Evolutionary conservation across 495 filamentous ascomycete genomes (phyloP).

Genomic region (Penicillium ochrochloron): DNA sequence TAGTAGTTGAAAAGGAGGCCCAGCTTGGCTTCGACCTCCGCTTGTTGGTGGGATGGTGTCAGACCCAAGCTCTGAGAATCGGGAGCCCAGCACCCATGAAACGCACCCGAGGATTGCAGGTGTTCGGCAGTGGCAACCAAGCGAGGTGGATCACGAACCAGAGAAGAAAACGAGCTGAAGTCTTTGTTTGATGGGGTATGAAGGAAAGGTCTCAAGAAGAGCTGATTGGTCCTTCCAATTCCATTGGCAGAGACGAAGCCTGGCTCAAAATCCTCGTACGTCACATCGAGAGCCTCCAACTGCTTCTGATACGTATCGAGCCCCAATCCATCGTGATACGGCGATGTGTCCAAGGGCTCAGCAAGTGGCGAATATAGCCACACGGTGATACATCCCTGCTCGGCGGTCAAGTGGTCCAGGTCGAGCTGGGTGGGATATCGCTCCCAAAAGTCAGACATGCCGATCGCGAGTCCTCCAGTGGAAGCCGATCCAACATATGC

Average conservation of each 20-base stretch:
- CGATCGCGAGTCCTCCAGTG: slow-evolving; percentile 50
- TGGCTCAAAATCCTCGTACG: slow-evolving; percentile 57
- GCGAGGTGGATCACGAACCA: slow-evolving; percentile 43
- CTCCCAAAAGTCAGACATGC: slow-evolving; percentile 57
- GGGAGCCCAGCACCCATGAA: slow-evolving; percentile 48
- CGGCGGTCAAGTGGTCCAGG: slow-evolving; percentile 40
- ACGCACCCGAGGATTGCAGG: slow-evolving; percentile 45
- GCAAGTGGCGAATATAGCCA: slow-evolving; percentile 57
- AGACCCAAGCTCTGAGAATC: slow-evolving; percentile 8
- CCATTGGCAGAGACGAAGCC: slow-evolving; percentile 53
- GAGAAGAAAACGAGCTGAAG: slow-evolving; percentile 33
- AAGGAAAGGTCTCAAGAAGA: slow-evolving; percentile 48
- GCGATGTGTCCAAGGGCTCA: slow-evolving; percentile 50
- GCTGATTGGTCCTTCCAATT: slow-evolving; percentile 51
- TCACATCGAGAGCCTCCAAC: slow-evolving; percentile 56
- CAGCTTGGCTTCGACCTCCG: slow-evolving; percentile 43
- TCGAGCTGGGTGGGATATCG: slow-evolving; percentile 53
- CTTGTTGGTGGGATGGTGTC: neutral
- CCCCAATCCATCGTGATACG: slow-evolving; percentile 55
- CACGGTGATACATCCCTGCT: slow-evolving; percentile 45
- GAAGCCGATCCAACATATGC: slow-evolving; percentile 53
- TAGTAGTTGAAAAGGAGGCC: slow-evolving; percentile 52
- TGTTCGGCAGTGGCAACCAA: slow-evolving; percentile 43
- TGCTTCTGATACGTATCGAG: slow-evolving; percentile 52
- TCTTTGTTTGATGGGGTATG: slow-evolving; percentile 42